Evolutionary conservation across 495 filamentous ascomycete species (phyloP).

Genomic region (Aspergillus kassunensis): DNA sequence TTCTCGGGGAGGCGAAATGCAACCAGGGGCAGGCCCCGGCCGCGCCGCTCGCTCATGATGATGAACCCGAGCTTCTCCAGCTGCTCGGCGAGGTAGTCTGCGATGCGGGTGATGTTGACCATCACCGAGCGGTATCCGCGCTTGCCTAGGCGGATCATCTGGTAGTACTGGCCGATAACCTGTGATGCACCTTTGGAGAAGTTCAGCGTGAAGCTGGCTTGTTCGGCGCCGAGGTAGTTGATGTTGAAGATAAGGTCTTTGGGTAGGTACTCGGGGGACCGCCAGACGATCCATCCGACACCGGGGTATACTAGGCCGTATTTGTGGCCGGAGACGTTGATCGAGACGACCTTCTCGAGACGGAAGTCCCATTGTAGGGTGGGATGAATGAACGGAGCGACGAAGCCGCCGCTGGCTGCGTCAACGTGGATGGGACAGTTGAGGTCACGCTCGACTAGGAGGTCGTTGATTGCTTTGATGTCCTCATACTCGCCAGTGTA

Average conservation of each 20-base stretch:
- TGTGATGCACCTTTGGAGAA: conserved; percentile 92
- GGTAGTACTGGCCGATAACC: conserved; percentile 95
- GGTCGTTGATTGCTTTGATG: conserved; percentile 81
- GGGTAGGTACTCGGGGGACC: conserved; percentile 75
- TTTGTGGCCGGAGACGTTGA: conserved; percentile 93
- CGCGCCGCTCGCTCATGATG: conserved; percentile 75
- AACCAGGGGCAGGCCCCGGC: conserved; percentile 77
- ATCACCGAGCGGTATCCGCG: conserved; percentile 88
- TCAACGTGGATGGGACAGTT: conserved; percentile 89
- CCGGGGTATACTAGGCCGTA: conserved; percentile 78
- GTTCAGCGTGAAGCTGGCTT: conserved; percentile 92
- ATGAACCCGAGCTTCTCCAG: conserved; percentile 75
- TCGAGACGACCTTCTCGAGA: conserved; percentile 78
- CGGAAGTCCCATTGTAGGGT: conserved; percentile 84
- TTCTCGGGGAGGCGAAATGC: conserved; percentile 69
- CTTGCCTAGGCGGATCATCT: conserved; percentile 88
- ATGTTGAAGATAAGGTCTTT: conserved; percentile 96
- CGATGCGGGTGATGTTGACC: conserved; percentile 78
- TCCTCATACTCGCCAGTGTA: conserved; percentile 96
- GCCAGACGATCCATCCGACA: conserved; percentile 91
- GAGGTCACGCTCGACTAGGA: conserved; percentile 65
- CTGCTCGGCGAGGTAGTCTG: conserved; percentile 72
- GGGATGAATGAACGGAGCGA: conserved; percentile 79
- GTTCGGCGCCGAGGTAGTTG: conserved; percentile 92
- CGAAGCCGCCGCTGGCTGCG: conserved; percentile 85